These are phyloP conservation scores for Ophiobolus disseminans DNA, from an alignment of 2,329 filamentous ascomycete genomes.

Conservation along the genomic window DNA sequence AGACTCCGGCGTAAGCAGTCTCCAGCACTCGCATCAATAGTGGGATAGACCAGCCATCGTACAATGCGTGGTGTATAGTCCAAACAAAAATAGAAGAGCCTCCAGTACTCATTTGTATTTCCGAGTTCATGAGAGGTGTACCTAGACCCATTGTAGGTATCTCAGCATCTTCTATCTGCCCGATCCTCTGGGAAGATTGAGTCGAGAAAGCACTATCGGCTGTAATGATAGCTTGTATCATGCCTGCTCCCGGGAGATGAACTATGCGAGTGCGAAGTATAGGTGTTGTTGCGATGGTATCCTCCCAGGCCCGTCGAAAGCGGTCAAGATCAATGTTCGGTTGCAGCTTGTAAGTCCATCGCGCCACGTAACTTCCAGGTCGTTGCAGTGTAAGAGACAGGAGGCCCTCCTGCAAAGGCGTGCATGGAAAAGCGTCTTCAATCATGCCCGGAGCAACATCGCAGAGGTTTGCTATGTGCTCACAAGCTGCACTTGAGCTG, in stretches of 20 bases:
- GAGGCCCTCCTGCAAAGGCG: slow-evolving; percentile 62
- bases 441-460: slow-evolving; percentile 15
- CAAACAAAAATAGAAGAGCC: slow-evolving; percentile 33
- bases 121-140: slow-evolving; percentile 9
- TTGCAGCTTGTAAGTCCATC: slow-evolving; percentile 45
- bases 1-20: slow-evolving; percentile 7
- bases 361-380: slow-evolving; percentile 55
- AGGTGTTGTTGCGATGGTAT: background rate
- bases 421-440: slow-evolving; percentile 64
- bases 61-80: slow-evolving; percentile 48
- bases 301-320: slow-evolving; percentile 10
- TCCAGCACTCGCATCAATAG: slow-evolving; percentile 9
- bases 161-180: too few relatives aligned
- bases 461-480: slow-evolving; percentile 10
- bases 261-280: slow-evolving; percentile 14
- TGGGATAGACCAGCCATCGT: slow-evolving; percentile 36
- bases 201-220: slow-evolving; percentile 14
- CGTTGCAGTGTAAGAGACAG: slow-evolving; percentile 62
- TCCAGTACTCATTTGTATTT: slow-evolving; percentile 1
- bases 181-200: too few relatives aligned
- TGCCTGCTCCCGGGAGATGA: background rate
- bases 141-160: background rate
- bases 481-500: too few relatives aligned
- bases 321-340: background rate
- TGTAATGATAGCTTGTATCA: slow-evolving; percentile 20